Evolutionary conservation across 805 yeast genomes (phyloP).

Genomic region (Alloascoidea africana): DNA sequence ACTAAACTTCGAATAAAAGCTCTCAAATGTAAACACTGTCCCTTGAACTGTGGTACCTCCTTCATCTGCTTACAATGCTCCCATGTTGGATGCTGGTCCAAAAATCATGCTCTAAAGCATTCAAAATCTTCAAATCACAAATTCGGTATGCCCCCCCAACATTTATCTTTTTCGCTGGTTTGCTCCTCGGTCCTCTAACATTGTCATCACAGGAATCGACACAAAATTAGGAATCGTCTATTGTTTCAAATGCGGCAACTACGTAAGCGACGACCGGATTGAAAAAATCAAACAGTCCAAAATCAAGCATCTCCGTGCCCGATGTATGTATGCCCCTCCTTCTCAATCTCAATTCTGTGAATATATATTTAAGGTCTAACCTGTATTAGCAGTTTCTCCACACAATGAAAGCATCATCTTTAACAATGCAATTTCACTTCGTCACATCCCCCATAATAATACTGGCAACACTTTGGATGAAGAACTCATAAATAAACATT

Average conservation of each 20-base stretch:
- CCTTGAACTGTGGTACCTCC: conserved; percentile 38
- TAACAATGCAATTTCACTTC: not conserved
- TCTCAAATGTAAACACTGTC: conserved; percentile 13
- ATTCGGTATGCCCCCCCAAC: conserved; percentile 26
- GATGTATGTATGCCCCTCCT: not conserved
- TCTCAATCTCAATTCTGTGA: too few relatives aligned
- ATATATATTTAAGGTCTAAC: too few relatives aligned
- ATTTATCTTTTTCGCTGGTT: not conserved
- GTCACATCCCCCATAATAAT: not conserved
- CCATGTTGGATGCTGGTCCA: conserved; percentile 11
- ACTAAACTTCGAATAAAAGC: conserved; percentile 14
- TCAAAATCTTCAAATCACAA: conserved; percentile 32
- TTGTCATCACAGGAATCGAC: conserved; percentile 26
- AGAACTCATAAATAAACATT: conserved; percentile 16
- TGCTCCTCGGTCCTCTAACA: not conserved
- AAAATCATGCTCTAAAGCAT: conserved; percentile 19
- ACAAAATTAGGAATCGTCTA: conserved; percentile 44
- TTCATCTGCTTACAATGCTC: conserved; percentile 51
- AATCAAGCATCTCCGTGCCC: not conserved
- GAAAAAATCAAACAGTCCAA: conserved; percentile 27
- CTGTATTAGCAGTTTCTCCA: too few relatives aligned
- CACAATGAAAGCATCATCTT: not conserved
- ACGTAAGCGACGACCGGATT: conserved; percentile 38
- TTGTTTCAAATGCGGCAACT: conserved; percentile 60
- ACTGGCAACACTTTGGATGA: conserved; percentile 7